phyloP scores from a whole-genome alignment of 2,329 filamentous ascomycete species.

The Leptoxyphium fumago region DNA sequence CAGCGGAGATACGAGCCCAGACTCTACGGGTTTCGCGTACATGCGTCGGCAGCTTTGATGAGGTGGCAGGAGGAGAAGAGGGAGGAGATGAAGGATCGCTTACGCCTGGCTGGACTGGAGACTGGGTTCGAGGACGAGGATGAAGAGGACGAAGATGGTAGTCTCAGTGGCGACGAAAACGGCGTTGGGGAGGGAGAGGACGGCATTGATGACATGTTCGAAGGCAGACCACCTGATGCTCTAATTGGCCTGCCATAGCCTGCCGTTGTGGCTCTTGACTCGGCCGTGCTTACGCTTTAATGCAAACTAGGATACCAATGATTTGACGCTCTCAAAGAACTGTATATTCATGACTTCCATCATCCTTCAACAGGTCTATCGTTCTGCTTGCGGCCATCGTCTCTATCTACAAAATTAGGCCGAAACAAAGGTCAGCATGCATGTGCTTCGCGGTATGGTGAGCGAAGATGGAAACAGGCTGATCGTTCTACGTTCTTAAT shows the following conservation, averaged over 20 bases:
- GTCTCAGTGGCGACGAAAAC: constrained; percentile 42
- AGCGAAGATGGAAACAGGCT: too few species aligned
- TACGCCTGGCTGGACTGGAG: constrained; percentile 56
- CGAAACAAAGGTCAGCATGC: too few species aligned
- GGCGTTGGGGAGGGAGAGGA: constrained; percentile 46
- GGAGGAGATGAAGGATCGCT: constrained; percentile 65
- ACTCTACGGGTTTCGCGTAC: constrained; percentile 91
- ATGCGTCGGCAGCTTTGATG: constrained; percentile 72
- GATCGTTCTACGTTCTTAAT: too few species aligned
- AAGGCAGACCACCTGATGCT: constrained; percentile 9
- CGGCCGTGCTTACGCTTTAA: too few species aligned
- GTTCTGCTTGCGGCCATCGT: too few species aligned
- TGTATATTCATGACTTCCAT: too few species aligned
- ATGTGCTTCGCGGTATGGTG: too few species aligned
- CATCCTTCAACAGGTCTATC: too few species aligned
- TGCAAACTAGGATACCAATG: too few species aligned
- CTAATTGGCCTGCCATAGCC: not conserved
- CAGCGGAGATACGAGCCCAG: constrained; percentile 74
- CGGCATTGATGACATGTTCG: constrained; percentile 32
- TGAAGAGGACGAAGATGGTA: constrained; percentile 43
- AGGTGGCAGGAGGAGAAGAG: constrained; percentile 79
- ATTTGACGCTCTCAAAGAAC: too few species aligned
- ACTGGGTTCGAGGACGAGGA: constrained; percentile 63
- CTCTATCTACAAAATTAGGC: too few species aligned
- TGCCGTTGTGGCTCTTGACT: too few species aligned